Percentiles rank a stretch among this genome's conserved stretches.
phyloP scores from a whole-genome alignment of 1,284 basidiomycete genomes.

The Ganoderma boninense region DNA sequence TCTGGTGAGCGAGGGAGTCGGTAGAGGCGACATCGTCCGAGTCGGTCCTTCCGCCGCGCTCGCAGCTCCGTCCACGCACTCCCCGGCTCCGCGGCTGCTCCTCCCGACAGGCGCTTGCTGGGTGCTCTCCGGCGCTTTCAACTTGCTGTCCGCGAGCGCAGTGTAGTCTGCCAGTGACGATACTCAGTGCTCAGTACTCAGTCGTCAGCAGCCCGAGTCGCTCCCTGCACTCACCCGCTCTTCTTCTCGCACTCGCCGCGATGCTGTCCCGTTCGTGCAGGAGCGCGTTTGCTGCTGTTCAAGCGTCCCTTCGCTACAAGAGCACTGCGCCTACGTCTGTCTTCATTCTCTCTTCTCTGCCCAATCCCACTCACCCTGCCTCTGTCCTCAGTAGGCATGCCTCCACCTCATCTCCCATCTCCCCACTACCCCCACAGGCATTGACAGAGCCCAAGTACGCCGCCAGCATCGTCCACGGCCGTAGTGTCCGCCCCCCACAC shows the following conservation, averaged over 20 bases:
- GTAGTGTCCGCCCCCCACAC: constrained; percentile 58
- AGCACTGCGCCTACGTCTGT: constrained; percentile 24
- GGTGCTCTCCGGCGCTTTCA: no score
- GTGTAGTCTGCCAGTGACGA: no score
- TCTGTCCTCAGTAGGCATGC: constrained; percentile 8
- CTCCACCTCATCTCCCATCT: constrained; percentile 14
- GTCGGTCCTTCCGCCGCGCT: neutral
- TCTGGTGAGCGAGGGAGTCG: neutral
- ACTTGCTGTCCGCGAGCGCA: no score
- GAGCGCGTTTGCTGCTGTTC: constrained; percentile 13
- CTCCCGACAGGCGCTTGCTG: no score
- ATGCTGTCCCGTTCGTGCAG: constrained; percentile 26
- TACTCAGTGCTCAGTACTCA: no score
- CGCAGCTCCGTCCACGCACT: no score
- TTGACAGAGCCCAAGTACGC: constrained; percentile 34
- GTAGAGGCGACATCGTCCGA: neutral
- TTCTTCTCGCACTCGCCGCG: neutral
- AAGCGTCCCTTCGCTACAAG: constrained; percentile 21
- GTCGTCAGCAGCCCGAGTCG: neutral
- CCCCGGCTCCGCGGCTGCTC: no score
- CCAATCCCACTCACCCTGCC: neutral
- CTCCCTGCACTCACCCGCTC: neutral
- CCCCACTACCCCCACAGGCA: neutral
- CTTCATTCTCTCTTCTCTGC: neutral
- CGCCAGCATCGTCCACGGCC: constrained; percentile 64